phyloP scores from a whole-genome alignment of 73 alveolate species.

The Breviolum minutum region DNA sequence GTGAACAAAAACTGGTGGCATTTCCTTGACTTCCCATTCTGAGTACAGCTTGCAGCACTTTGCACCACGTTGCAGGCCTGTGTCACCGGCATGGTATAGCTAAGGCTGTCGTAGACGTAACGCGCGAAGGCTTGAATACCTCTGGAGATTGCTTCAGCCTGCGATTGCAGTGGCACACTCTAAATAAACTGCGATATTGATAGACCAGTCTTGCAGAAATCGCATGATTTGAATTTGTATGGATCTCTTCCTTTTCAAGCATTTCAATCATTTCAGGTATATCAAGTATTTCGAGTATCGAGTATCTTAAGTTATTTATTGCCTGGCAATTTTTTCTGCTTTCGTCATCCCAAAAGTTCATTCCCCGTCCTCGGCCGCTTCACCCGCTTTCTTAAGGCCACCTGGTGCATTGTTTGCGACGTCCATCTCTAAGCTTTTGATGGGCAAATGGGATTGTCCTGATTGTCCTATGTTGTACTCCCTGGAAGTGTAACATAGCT shows the following conservation, averaged over 20 bases:
- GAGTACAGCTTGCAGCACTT: neutral
- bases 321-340: neutral
- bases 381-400: constrained; percentile 5
- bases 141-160: constrained; percentile 7
- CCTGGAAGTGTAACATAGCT: too few relatives aligned
- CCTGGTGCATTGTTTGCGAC: neutral
- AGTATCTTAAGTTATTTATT: neutral
- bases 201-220: neutral
- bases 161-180: neutral
- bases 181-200: neutral
- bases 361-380: constrained; percentile 2
- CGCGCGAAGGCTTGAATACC: neutral
- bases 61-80: neutral
- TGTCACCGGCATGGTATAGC: neutral
- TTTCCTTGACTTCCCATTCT: too few relatives aligned
- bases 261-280: too few relatives aligned
- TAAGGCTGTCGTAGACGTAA: neutral
- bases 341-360: too few relatives aligned
- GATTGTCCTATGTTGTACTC: too few relatives aligned
- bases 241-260: too few relatives aligned
- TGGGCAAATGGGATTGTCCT: too few relatives aligned
- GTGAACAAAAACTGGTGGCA: too few relatives aligned
- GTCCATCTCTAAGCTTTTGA: too few relatives aligned
- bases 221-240: too few relatives aligned
- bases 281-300: too few relatives aligned